A percentile compares a stretch with the other conserved stretches of the same genome.
Conservation (phyloP, 306 rosid species). For the Senna siamea region DNA sequence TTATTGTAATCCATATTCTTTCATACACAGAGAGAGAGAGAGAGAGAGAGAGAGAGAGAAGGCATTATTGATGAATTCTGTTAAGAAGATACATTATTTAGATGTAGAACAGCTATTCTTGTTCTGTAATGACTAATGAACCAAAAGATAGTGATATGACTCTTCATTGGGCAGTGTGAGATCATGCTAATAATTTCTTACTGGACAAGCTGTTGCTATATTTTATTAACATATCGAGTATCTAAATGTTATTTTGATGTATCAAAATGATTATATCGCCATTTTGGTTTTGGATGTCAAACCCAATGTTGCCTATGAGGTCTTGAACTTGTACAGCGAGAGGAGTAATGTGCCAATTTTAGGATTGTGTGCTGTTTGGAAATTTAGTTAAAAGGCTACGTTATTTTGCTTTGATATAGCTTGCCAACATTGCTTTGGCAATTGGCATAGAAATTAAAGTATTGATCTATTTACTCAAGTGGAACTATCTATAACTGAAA, state of each 20-base stretch:
- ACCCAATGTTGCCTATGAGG: background rate
- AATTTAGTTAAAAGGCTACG: background rate
- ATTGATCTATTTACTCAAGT: background rate
- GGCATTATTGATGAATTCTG: background rate
- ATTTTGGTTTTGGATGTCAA: conserved; percentile 13
- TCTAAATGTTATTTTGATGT: background rate
- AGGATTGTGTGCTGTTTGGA: background rate
- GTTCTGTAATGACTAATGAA: background rate
- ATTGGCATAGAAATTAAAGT: conserved; percentile 8
- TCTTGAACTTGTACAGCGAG: background rate
- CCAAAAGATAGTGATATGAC: background rate
- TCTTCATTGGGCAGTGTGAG: background rate
- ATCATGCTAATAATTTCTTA: background rate
- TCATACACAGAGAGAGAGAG: too few species aligned
- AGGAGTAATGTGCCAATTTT: background rate
- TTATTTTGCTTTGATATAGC: background rate
- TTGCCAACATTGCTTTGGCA: background rate
- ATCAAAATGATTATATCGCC: background rate
- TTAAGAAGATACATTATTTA: conserved; percentile 1
- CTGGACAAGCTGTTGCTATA: background rate
- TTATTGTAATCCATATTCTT: background rate
- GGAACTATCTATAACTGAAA: background rate
- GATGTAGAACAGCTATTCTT: background rate
- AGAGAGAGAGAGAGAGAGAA: too few species aligned
- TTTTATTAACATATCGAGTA: background rate